These are phyloP conservation scores for Penicillium manginii DNA, from an alignment of 495 filamentous ascomycete species.

Conservation along the genomic window DNA sequence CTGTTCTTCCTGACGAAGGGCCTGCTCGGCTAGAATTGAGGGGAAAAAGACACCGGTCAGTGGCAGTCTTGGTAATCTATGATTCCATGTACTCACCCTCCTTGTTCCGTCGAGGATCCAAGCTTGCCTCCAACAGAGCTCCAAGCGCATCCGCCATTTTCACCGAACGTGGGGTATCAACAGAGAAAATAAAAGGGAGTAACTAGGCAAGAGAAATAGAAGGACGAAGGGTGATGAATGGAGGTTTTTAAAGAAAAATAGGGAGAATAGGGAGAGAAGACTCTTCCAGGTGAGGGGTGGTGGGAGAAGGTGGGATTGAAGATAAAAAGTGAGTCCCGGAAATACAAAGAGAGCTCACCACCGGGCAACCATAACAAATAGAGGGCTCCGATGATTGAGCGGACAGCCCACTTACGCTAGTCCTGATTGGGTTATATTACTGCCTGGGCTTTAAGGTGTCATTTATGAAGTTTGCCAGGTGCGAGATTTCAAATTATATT, in stretches of 20 bases:
- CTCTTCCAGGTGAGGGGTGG: background rate
- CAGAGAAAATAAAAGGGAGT: constrained; percentile 11
- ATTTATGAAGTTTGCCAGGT: background rate
- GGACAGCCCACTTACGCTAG: constrained; percentile 31
- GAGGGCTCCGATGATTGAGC: constrained; percentile 27
- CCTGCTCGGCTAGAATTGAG: constrained; percentile 68
- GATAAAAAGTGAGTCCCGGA: constrained; percentile 12
- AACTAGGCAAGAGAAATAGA: constrained; percentile 7
- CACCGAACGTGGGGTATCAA: constrained; percentile 38
- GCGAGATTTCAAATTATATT: too few relatives aligned
- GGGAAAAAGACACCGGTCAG: constrained; percentile 22
- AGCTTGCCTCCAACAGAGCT: constrained; percentile 78
- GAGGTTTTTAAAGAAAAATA: background rate
- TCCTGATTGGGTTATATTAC: constrained; percentile 17
- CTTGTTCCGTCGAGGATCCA: constrained; percentile 83
- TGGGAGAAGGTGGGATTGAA: background rate
- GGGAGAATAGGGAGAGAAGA: background rate
- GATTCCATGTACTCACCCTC: constrained; percentile 64
- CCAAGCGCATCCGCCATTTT: constrained; percentile 78
- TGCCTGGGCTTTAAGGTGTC: background rate
- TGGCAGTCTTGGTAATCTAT: background rate
- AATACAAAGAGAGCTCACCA: constrained; percentile 20
- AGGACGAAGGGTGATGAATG: background rate
- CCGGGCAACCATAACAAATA: constrained; percentile 27
- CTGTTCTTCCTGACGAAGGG: constrained; percentile 72